phyloP scores from a whole-genome alignment of 768 basidiomycete species.

The Mrakia blollopis region DNA sequence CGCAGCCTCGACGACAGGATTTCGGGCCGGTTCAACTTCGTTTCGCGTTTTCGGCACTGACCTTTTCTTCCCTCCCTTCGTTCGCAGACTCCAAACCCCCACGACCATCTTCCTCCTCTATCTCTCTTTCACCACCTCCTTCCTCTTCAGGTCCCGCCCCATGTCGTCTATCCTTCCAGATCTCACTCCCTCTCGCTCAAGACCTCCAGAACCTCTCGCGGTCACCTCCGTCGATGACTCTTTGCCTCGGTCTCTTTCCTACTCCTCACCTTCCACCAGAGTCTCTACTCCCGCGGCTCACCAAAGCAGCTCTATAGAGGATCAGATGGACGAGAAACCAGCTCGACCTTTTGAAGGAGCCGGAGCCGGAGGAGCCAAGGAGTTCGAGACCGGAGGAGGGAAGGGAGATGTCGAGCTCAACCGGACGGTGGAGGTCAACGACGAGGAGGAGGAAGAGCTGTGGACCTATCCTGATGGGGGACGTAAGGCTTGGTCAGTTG shows the following conservation, averaged over 20 bases:
- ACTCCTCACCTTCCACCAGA: not conserved
- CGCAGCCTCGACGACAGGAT: too few species aligned
- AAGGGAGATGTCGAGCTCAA: not conserved
- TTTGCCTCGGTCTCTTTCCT: not conserved
- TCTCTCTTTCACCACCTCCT: not conserved
- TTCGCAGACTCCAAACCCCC: not conserved
- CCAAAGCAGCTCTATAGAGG: not conserved
- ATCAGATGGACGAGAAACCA: too few species aligned
- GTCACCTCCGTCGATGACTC: not conserved
- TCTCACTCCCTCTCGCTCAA: not conserved
- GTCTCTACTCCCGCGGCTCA: not conserved
- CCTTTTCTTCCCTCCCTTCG: not conserved
- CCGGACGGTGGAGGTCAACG: not conserved
- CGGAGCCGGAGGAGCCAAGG: not conserved
- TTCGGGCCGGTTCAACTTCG: not conserved
- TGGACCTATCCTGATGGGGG: conserved; percentile 23
- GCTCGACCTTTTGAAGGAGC: not conserved
- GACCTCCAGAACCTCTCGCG: not conserved
- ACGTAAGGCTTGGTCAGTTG: not conserved
- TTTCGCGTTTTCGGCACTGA: not conserved
- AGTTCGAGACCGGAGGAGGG: not conserved
- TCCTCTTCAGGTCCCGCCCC: not conserved
- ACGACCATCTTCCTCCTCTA: not conserved
- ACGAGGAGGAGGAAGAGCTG: not conserved
- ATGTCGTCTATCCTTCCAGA: not conserved